These are phyloP conservation scores for Rhododendron ferrugineum DNA, from an alignment of 148 eudicot genomes.

Conservation along the genomic window DNA sequence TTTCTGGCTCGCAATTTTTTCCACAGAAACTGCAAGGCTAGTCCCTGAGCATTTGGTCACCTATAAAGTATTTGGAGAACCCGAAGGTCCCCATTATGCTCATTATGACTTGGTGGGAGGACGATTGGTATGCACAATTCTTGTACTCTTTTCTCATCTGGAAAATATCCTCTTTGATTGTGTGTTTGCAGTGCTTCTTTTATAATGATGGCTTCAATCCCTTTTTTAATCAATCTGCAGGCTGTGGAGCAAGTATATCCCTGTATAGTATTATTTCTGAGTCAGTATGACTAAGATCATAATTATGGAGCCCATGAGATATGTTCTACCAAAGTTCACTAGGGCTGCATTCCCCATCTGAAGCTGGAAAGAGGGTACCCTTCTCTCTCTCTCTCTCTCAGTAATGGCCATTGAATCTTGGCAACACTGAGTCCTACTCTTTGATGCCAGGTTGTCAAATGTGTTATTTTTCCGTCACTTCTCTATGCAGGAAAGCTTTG, in stretches of 20 bases:
- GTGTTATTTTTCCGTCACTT: background rate
- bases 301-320: background rate
- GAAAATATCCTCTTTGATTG: background rate
- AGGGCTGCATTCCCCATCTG: background rate
- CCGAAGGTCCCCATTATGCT: conserved; percentile 92
- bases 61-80: conserved; percentile 77
- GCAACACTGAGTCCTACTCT: background rate
- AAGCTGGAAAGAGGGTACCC: background rate
- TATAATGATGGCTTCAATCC: background rate
- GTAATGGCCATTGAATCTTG: background rate
- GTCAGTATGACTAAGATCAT: conserved; percentile 39
- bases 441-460: background rate
- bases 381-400: background rate
- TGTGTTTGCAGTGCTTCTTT: background rate
- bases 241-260: conserved; percentile 86
- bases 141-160: conserved; percentile 4
- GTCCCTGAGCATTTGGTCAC: conserved; percentile 66
- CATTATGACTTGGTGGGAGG: conserved; percentile 97
- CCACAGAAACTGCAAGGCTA: conserved; percentile 78
- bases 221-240: conserved; percentile 35
- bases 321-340: background rate
- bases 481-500: background rate
- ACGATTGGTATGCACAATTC: conserved; percentile 45
- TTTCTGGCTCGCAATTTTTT: conserved; percentile 1
- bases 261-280: conserved; percentile 62